Conservation (phyloP, 768 basidiomycete species). For the Suillus alpinus region DNA sequence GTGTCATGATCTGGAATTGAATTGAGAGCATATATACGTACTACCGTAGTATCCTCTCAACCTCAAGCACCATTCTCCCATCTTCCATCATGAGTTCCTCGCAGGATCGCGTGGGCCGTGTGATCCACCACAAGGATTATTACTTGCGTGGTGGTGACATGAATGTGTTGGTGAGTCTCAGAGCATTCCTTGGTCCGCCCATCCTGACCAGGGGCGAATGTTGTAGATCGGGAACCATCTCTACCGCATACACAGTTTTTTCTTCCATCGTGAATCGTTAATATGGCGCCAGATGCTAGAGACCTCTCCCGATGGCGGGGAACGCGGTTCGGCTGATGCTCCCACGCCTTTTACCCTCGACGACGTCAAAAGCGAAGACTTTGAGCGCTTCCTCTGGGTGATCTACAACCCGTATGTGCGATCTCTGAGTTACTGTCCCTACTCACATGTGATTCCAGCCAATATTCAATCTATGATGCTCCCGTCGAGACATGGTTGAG, state of each 20-base stretch:
- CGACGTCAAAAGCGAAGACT: slow-evolving; percentile 35
- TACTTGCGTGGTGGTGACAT: slow-evolving; percentile 57
- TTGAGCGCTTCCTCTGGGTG: slow-evolving; percentile 49
- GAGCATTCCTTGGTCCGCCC: neutral
- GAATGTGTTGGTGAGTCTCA: slow-evolving; percentile 44
- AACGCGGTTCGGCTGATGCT: neutral
- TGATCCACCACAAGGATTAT: slow-evolving; percentile 35
- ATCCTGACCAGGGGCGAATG: neutral
- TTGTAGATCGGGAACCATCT: slow-evolving; percentile 32
- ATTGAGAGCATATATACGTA: neutral
- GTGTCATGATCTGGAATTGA: slow-evolving; percentile 1
- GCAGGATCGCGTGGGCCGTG: slow-evolving; percentile 12
- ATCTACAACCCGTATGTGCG: slow-evolving; percentile 53
- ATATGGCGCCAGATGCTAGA: slow-evolving; percentile 28
- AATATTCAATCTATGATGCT: slow-evolving; percentile 55
- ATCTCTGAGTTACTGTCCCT: neutral
- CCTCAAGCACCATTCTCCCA: neutral
- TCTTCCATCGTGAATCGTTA: slow-evolving; percentile 35
- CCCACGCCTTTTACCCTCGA: slow-evolving; percentile 17
- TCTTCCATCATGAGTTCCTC: neutral
- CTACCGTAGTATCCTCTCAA: neutral
- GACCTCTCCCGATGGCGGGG: neutral
- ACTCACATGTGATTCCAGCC: slow-evolving; percentile 30
- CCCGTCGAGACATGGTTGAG: slow-evolving; percentile 48
- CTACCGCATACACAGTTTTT: slow-evolving; percentile 35